Percentiles rank a stretch among this genome's conserved stretches.
These are phyloP conservation scores for Wickerhamiella bombiphila DNA, from an alignment of 805 yeast species.

Conservation along the genomic window DNA sequence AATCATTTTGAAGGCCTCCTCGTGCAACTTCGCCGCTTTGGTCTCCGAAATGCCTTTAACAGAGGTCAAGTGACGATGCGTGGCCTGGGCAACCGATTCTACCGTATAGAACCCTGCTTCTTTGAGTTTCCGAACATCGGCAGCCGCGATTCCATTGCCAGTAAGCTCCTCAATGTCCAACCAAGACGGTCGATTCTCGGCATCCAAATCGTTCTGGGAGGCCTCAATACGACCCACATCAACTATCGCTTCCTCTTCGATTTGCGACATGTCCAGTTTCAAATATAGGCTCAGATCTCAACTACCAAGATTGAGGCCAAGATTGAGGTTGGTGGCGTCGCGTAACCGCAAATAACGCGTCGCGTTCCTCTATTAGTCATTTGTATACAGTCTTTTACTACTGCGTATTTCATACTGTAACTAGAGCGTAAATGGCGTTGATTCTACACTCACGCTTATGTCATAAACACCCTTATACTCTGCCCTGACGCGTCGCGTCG, in stretches of 20 bases:
- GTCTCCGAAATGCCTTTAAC: slow-evolving; percentile 92
- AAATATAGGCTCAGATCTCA: no score
- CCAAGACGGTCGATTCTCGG: not conserved
- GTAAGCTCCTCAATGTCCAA: slow-evolving; percentile 19
- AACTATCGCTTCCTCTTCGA: not conserved
- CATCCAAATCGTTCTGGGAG: not conserved
- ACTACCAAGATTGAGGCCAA: no score
- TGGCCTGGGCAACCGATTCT: slow-evolving; percentile 86
- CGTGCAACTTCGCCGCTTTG: slow-evolving; percentile 73
- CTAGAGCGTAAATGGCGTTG: no score
- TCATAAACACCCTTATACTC: no score
- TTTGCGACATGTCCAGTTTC: slow-evolving; percentile 1
- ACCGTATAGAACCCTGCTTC: slow-evolving; percentile 82
- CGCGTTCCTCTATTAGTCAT: no score
- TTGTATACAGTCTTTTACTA: no score
- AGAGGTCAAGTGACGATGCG: slow-evolving; percentile 57
- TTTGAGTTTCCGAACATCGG: slow-evolving; percentile 65
- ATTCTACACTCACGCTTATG: no score
- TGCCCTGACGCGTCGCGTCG: no score
- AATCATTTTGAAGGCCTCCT: slow-evolving; percentile 72
- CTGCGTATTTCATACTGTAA: no score
- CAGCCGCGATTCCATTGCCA: slow-evolving; percentile 74
- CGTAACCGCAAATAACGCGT: no score
- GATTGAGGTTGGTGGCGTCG: no score
- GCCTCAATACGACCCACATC: no score